phyloP scores from a whole-genome alignment of 169 alveolate genomes.

The Cryptosporidium muris region DNA sequence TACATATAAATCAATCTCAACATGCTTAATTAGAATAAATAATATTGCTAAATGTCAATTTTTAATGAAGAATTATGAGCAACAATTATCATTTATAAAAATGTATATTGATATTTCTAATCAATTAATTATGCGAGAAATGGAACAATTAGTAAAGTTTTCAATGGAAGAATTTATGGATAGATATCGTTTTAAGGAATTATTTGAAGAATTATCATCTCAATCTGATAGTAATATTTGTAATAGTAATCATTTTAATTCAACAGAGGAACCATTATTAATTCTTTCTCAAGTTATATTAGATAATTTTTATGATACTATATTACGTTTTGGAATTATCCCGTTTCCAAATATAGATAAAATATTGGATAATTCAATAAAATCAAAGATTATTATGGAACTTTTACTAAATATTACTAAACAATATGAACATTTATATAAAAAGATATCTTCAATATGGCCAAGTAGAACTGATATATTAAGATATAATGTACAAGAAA shows the following conservation, averaged over 20 bases:
- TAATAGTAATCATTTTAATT: background rate
- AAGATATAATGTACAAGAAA: conserved; percentile 4
- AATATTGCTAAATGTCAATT: conserved; percentile 17
- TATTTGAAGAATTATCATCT: conserved; percentile 14
- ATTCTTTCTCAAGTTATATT: conserved; percentile 64
- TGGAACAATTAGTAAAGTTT: background rate
- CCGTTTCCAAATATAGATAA: conserved; percentile 51
- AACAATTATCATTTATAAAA: background rate
- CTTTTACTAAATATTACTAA: conserved; percentile 3
- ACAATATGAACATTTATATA: conserved; percentile 24
- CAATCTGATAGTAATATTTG: background rate
- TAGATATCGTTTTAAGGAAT: conserved; percentile 34
- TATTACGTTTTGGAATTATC: conserved; percentile 50
- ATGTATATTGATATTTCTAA: conserved; percentile 22
- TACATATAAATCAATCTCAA: conserved; percentile 6
- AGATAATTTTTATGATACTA: conserved; percentile 47
- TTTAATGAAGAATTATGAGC: background rate
- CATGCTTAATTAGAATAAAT: conserved; percentile 33
- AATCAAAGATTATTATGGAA: background rate
- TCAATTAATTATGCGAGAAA: conserved; percentile 17
- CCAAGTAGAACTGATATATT: conserved; percentile 23
- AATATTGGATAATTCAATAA: conserved; percentile 22
- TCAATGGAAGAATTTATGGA: conserved; percentile 15
- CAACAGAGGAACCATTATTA: conserved; percentile 32
- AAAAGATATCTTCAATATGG: conserved; percentile 23